Conservation (phyloP, 2,329 filamentous ascomycete genomes). For the Pyrenophora seminiperda region DNA sequence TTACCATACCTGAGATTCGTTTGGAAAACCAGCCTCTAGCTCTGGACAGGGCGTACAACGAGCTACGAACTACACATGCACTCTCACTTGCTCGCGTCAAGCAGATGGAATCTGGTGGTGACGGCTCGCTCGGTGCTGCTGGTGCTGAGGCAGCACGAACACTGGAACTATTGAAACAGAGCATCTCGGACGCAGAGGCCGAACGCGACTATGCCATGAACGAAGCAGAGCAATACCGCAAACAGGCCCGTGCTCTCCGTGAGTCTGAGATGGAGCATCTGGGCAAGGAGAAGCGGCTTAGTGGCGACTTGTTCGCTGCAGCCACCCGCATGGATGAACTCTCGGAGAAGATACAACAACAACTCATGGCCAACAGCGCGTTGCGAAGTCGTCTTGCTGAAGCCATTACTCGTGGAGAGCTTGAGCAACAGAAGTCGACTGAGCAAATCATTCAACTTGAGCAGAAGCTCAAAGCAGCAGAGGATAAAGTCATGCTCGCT, state of each 20-base stretch:
- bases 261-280: slow-evolving; percentile 61
- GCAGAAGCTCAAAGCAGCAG: slow-evolving; percentile 75
- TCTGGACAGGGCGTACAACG: slow-evolving; percentile 73
- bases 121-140: slow-evolving; percentile 46
- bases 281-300: slow-evolving; percentile 66
- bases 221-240: slow-evolving; percentile 66
- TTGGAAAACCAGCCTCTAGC: slow-evolving; percentile 64
- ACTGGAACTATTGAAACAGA: slow-evolving; percentile 68
- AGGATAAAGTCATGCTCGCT: slow-evolving; percentile 81
- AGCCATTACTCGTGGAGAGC: slow-evolving; percentile 82
- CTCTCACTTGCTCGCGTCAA: slow-evolving; percentile 71
- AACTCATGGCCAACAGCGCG: slow-evolving; percentile 76
- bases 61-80: slow-evolving; percentile 73
- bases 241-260: slow-evolving; percentile 64
- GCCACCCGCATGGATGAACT: slow-evolving; percentile 80
- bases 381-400: slow-evolving; percentile 77
- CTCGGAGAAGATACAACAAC: slow-evolving; percentile 76
- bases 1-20: slow-evolving; percentile 68
- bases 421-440: slow-evolving; percentile 79
- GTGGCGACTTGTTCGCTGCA: slow-evolving; percentile 72
- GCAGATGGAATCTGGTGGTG: slow-evolving; percentile 62
- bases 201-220: slow-evolving; percentile 74
- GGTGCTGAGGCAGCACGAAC: slow-evolving; percentile 62
- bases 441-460: slow-evolving; percentile 84
- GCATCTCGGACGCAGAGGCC: slow-evolving; percentile 69